Percentiles rank a stretch among this genome's conserved stretches.
Evolutionary conservation across 2,329 filamentous ascomycete genomes (phyloP).

Genomic region (Plectosphaerella plurivora): DNA sequence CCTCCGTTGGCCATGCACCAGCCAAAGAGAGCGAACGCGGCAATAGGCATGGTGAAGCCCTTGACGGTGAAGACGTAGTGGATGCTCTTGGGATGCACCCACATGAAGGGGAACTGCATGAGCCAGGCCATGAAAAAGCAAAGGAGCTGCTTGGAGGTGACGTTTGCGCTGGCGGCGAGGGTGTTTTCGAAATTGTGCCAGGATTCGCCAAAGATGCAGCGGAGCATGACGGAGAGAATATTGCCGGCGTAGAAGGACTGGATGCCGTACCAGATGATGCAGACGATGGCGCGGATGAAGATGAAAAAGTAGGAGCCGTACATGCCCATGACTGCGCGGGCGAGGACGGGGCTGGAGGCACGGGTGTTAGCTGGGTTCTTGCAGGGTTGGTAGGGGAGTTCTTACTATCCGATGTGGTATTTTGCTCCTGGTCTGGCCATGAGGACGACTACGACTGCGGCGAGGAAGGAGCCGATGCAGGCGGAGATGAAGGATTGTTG

Average conservation of each 20-base stretch:
- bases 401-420: constrained; percentile 21
- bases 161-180: constrained; percentile 22
- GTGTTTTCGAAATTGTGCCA: constrained; percentile 26
- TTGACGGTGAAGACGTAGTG: constrained; percentile 29
- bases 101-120: constrained; percentile 30
- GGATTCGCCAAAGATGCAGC: constrained; percentile 26
- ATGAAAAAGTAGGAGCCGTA: constrained; percentile 37
- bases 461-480: constrained; percentile 18
- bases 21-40: constrained; percentile 28
- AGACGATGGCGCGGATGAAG: constrained; percentile 25
- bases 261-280: constrained; percentile 23
- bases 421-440: constrained; percentile 20
- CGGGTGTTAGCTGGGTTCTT: not conserved
- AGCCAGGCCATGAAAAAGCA: constrained; percentile 34
- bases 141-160: constrained; percentile 27
- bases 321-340: constrained; percentile 32
- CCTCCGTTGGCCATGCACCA: constrained; percentile 24
- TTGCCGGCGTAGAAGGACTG: constrained; percentile 17
- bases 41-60: constrained; percentile 26
- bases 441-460: constrained; percentile 15
- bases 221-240: constrained; percentile 17
- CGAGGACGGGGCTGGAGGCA: constrained; percentile 24
- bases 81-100: constrained; percentile 28
- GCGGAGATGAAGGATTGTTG: constrained; percentile 20
- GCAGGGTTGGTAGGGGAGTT: not conserved